These are phyloP conservation scores for Aspergillus neotritici DNA, from an alignment of 2,329 filamentous ascomycete genomes.

Conservation along the genomic window DNA sequence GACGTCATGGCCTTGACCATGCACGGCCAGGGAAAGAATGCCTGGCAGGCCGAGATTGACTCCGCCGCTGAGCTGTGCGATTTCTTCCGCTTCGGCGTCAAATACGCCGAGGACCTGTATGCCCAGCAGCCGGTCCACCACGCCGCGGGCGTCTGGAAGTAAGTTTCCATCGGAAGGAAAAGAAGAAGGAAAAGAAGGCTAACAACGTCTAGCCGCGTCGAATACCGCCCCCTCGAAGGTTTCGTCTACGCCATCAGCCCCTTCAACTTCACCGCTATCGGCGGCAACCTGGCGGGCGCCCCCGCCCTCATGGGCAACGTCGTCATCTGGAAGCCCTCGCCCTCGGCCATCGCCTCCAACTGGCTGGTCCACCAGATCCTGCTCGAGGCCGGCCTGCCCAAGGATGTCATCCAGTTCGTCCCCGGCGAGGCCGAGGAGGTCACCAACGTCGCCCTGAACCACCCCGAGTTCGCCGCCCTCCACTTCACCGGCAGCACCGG, in stretches of 20 bases:
- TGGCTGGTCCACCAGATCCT: slow-evolving; percentile 88
- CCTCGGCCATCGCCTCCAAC: slow-evolving; percentile 80
- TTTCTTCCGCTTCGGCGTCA: slow-evolving; percentile 86
- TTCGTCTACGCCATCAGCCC: slow-evolving; percentile 93
- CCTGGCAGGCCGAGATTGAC: slow-evolving; percentile 99
- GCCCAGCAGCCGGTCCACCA: slow-evolving; percentile 80
- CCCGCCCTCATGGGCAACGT: slow-evolving; percentile 91
- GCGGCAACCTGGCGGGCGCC: slow-evolving; percentile 74
- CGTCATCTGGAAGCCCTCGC: slow-evolving; percentile 94
- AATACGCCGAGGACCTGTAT: slow-evolving; percentile 89
- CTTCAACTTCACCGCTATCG: slow-evolving; percentile 97
- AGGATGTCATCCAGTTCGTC: slow-evolving; percentile 87
- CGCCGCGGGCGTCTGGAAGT: slow-evolving; percentile 80
- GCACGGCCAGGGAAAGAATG: slow-evolving; percentile 95
- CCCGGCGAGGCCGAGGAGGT: slow-evolving; percentile 82
- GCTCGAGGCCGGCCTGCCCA: slow-evolving; percentile 81
- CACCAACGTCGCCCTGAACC: slow-evolving; percentile 68
- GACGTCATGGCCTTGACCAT: slow-evolving; percentile 95
- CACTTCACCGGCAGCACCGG: slow-evolving; percentile 92
- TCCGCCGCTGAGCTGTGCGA: slow-evolving; percentile 86
- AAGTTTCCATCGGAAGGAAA: slow-evolving; percentile 18
- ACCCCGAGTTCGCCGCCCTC: slow-evolving; percentile 79
- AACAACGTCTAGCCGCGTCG: slow-evolving; percentile 53
- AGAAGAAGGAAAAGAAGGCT: slow-evolving; percentile 2
- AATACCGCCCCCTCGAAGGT: slow-evolving; percentile 84